These are phyloP conservation scores for Thielaviopsis euricoi DNA, from an alignment of 2,329 filamentous ascomycete species.

Conservation along the genomic window DNA sequence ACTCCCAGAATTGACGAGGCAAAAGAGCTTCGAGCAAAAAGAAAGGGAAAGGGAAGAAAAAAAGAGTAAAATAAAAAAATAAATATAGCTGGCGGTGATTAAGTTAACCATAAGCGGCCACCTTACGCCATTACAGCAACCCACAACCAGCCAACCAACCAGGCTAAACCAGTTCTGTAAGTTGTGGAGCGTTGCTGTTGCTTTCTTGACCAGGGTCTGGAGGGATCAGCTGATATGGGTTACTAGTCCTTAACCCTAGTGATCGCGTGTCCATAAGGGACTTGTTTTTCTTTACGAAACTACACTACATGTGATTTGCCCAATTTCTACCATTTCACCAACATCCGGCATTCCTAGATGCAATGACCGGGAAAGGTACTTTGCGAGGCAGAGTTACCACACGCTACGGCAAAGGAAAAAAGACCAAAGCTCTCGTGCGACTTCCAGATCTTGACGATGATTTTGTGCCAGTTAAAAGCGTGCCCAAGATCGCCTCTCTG, in stretches of 20 bases:
- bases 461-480: not conserved
- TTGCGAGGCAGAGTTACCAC: not conserved
- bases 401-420: not conserved
- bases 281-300: not conserved
- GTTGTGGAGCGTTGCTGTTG: not conserved
- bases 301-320: not conserved
- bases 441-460: not conserved
- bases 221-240: not conserved
- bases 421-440: not conserved
- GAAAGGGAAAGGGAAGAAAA: not conserved
- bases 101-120: constrained; percentile 4
- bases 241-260: not conserved
- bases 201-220: not conserved
- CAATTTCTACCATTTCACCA: not conserved
- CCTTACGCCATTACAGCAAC: not conserved
- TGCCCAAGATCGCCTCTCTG: not conserved
- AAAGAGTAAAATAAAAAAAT: not conserved
- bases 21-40: not conserved
- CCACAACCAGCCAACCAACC: not conserved
- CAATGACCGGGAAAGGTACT: not conserved
- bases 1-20: not conserved
- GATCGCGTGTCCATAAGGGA: not conserved
- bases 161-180: not conserved
- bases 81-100: not conserved
- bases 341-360: not conserved